Base-by-base conservation (phyloP, 495 filamentous ascomycete species). In the Zalerion maritima region DNA sequence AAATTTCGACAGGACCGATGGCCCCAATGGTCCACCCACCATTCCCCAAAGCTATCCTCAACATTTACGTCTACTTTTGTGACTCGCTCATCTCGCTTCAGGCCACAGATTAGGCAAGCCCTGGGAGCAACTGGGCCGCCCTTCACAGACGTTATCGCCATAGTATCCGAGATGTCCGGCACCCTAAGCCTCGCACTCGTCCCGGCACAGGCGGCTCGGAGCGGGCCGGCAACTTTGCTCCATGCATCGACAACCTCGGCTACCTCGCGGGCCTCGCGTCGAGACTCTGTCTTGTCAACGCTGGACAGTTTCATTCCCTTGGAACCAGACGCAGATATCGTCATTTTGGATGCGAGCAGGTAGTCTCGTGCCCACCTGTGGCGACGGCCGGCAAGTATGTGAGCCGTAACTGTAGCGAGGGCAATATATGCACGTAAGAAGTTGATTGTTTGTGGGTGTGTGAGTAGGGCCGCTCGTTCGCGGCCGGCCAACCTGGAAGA, bases 1-100 rank as follows among this genome's bases (percentile, higher is more conserved):
- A 93, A 94, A 32, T 67, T 69, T 44, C 67, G 67, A 52, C 89
- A 97, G 31, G 69, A 69, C 10, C 73, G 54, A 57, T 93, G 78
- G 0, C 78, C 75, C 83, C 83, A 91, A 51, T 86, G 75, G 20
- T 91, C 81, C 9, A 78, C 64, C 89, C 89, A 97, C 83, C 83
- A 94, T 53, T 94, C 85, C 21, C 81, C 82, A 58, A 92, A 86
- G 50, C 75, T 83, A 56, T 94, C 89, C 38, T 82, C 70, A 12
- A 91, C 76, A 31, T 72, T 60, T 16, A 75, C 59, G 50, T 94
- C 86, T 17, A 92, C 60, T 39, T 67, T 73, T 2, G 59, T 47
- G 12, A 94, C 57, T 20, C 86, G 62, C 57, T 97, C 89, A 24
- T 91, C 80, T 40, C 86, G 58, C 54, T 75, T 85, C 38, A 96